Percentiles rank a stretch among this genome's conserved stretches.
Conservation (phyloP, 139 green algal genomes). For the Trebouxia sp. region DNA sequence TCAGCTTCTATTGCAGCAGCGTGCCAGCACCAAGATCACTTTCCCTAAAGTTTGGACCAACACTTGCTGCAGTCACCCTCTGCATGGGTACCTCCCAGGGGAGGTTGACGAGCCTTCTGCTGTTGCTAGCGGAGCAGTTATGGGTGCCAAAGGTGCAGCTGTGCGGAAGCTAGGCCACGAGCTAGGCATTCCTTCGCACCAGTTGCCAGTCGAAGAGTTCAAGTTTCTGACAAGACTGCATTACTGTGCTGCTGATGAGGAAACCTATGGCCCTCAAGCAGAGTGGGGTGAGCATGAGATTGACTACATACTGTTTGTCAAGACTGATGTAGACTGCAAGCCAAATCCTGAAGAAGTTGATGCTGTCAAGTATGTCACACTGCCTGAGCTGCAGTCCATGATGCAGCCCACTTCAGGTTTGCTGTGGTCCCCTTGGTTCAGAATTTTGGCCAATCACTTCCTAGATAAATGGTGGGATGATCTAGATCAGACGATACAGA, state of each 20-base stretch:
- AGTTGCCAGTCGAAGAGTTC: constrained; percentile 67
- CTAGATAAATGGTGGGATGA: constrained; percentile 87
- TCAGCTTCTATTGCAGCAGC: constrained; percentile 91
- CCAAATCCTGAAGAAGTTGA: constrained; percentile 88
- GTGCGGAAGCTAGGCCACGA: constrained; percentile 90
- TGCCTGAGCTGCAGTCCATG: constrained; percentile 69
- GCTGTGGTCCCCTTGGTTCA: constrained; percentile 94
- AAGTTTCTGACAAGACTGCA: constrained; percentile 89
- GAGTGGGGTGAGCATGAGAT: constrained; percentile 94
- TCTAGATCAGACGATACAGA: constrained; percentile 59
- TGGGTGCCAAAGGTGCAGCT: constrained; percentile 72
- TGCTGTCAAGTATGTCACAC: constrained; percentile 63
- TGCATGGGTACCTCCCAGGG: constrained; percentile 75
- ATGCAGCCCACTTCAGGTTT: constrained; percentile 70
- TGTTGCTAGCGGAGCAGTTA: constrained; percentile 43
- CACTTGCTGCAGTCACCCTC: constrained; percentile 95
- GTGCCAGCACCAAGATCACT: constrained; percentile 88
- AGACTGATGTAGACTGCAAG: constrained; percentile 49
- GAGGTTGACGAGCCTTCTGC: constrained; percentile 36
- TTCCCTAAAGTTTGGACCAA: constrained; percentile 98
- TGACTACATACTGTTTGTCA: constrained; percentile 93
- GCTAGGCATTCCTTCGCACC: constrained; percentile 74
- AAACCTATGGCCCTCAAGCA: constrained; percentile 50
- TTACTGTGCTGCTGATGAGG: constrained; percentile 87
- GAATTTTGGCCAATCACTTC: constrained; percentile 87